Evolutionary conservation across 257 asterid genomes (phyloP).

Genomic region (Plantago ovata): DNA sequence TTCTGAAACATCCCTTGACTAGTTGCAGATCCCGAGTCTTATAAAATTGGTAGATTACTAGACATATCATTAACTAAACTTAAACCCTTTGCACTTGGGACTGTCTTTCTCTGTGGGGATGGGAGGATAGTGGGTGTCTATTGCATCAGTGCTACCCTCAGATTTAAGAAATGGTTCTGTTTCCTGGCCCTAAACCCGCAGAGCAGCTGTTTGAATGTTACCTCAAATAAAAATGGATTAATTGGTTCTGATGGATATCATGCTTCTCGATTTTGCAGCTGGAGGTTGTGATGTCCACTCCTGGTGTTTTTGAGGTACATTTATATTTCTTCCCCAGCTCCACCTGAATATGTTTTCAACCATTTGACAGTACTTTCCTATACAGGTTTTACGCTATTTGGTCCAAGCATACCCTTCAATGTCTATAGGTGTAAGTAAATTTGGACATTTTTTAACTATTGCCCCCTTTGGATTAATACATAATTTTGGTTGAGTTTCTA

Average conservation of each 20-base stretch:
- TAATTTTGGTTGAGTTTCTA: neutral
- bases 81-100: too few species aligned
- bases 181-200: too few species aligned
- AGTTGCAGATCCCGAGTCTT: too few species aligned
- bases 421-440: constrained; percentile 62
- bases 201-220: constrained; percentile 2
- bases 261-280: constrained; percentile 42
- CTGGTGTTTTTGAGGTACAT: constrained; percentile 73
- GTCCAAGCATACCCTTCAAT: constrained; percentile 55
- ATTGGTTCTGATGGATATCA: constrained; percentile 13
- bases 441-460: neutral
- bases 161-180: too few species aligned
- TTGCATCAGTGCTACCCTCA: too few species aligned
- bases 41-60: too few species aligned
- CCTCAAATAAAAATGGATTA: neutral
- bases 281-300: constrained; percentile 70
- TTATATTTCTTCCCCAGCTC: neutral
- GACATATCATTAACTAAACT: too few species aligned
- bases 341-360: neutral
- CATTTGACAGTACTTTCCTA: neutral
- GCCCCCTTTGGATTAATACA: neutral
- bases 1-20: too few species aligned
- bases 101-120: too few species aligned
- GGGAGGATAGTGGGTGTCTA: too few species aligned
- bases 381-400: constrained; percentile 54